phyloP scores from a whole-genome alignment of 2,329 filamentous ascomycete genomes.

The Rachicladosporium sp. region DNA sequence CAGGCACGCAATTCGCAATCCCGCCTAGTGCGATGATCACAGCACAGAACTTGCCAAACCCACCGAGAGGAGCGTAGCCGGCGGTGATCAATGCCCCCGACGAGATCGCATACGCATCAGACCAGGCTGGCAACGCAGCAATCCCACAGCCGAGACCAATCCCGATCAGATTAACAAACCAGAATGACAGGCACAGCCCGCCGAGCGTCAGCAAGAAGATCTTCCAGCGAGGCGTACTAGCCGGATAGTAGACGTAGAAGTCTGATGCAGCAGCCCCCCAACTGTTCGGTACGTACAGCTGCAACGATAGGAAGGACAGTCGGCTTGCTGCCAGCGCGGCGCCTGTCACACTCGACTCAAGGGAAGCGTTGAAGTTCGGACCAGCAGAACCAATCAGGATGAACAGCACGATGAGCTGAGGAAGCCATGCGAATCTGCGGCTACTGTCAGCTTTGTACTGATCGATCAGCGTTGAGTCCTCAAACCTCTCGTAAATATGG shows the following conservation, averaged over 20 bases:
- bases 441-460: constrained; percentile 17
- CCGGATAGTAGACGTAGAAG: constrained; percentile 33
- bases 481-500: constrained; percentile 29
- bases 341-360: constrained; percentile 16
- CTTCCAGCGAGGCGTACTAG: constrained; percentile 23
- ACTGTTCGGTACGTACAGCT: constrained; percentile 6
- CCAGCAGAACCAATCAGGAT: constrained; percentile 29
- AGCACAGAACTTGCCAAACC: constrained; percentile 32
- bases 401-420: constrained; percentile 28
- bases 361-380: constrained; percentile 25
- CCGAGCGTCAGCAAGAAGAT: constrained; percentile 27
- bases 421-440: constrained; percentile 28
- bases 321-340: constrained; percentile 25
- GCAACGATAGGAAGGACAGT: constrained; percentile 12
- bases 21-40: constrained; percentile 31
- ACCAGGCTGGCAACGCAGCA: constrained; percentile 14
- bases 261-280: constrained; percentile 25
- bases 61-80: constrained; percentile 27
- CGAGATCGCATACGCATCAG: constrained; percentile 21
- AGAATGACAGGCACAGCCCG: constrained; percentile 22
- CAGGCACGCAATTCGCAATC: constrained; percentile 33
- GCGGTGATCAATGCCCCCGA: constrained; percentile 29
- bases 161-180: constrained; percentile 26
- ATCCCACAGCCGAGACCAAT: constrained; percentile 28
- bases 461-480: constrained; percentile 11